Evolutionary conservation across 192 early-diverging fungal species (phyloP).

Genomic region (Podila verticillata): DNA sequence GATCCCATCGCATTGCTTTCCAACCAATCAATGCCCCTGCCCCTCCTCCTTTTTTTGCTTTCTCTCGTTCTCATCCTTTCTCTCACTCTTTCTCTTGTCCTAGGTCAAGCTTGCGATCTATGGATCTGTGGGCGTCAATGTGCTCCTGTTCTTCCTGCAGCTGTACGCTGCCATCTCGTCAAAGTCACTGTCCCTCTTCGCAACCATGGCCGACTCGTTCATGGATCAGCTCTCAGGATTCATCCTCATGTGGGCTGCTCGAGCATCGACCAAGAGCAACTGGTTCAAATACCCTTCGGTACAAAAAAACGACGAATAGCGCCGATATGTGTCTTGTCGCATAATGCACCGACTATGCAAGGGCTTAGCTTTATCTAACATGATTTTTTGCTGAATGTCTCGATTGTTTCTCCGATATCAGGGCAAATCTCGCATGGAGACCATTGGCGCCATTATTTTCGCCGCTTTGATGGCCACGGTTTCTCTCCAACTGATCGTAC

Average conservation of each 20-base stretch:
- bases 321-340: background rate
- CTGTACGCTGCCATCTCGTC: constrained; percentile 79
- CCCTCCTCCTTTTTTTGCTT: background rate
- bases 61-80: background rate
- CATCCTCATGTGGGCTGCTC: constrained; percentile 69
- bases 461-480: constrained; percentile 80
- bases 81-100: background rate
- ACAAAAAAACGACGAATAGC: constrained; percentile 8
- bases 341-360: background rate
- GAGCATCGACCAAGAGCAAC: constrained; percentile 68
- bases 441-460: constrained; percentile 83
- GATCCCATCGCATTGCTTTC: background rate
- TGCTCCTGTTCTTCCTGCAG: constrained; percentile 73
- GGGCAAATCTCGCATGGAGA: constrained; percentile 81
- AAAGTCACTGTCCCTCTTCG: constrained; percentile 78
- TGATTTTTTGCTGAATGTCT: background rate
- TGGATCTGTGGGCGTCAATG: constrained; percentile 73
- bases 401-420: constrained; percentile 2
- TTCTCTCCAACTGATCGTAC: constrained; percentile 73
- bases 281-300: constrained; percentile 78
- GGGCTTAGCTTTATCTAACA: background rate
- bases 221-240: constrained; percentile 81
- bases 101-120: constrained; percentile 70
- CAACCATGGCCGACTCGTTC: constrained; percentile 82
- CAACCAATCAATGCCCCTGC: background rate